Evolutionary conservation across 768 basidiomycete genomes (phyloP), one percentile per base, ranked within the genome.

Genomic region (Galerina sulciceps): DNA sequence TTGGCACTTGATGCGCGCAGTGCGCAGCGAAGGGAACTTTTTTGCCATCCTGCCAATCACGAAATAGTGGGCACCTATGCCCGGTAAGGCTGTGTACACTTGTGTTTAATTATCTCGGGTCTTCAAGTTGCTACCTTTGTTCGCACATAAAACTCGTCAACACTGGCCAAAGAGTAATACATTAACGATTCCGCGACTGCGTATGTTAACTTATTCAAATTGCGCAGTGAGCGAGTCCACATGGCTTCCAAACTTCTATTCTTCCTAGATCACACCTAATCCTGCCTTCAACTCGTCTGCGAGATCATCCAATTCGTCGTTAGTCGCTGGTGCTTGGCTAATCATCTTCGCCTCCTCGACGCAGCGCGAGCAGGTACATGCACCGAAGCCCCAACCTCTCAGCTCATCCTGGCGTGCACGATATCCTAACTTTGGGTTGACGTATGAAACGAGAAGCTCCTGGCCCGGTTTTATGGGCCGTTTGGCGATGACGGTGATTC

Each of bases 381-480:
- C 64, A 2, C 81, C 90, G 63, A 93, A 92, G 2, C 90, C 90
- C 91, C 91, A 93, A 35, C 82, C 86, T 58, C 81, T 71, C 42
- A 93, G 68, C 62, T 81, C 79, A 38, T 74, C 71, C 49, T 83
- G 78, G 14, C 91, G 82, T 48, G 73, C 75, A 20, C 73, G 73
- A 36, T 80, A 76, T 6, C 75, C 71, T 44, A 81, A 59, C n/a
- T 76, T 73, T 0, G 91, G 90, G 67, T 94, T 81, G 46, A 93
- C 91, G 66, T 96, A 96, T 0, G 89, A 86, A 55, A 93, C 84
- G 1, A 84, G 57, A 22, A 95, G 81, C 71, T 96, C 94, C 56
- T 93, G 87, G 1, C 91, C 92, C 0, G 77, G 70, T 20, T 79
- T 76, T 53, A 97, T 88, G 17, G 82, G 77, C 10, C 76, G 71